Base-by-base conservation (phyloP, 2,329 filamentous ascomycete genomes). In the Botrytis sinoallii region DNA sequence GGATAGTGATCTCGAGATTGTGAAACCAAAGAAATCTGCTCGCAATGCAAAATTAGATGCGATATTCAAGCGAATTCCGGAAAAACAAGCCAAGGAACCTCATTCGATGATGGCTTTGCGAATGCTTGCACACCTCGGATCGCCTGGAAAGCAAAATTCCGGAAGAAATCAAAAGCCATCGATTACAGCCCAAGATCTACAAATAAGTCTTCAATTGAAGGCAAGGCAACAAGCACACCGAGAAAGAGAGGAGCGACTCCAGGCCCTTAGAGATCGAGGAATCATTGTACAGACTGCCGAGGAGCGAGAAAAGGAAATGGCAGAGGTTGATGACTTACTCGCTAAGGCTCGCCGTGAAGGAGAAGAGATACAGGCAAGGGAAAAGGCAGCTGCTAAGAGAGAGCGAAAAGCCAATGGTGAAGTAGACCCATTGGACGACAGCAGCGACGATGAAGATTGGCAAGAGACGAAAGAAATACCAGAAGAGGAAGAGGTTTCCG, bases 291-390 rank as follows among this genome's bases (percentile, higher is more conserved):
- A 95, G 81, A 97, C 93, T 0, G 89, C 91, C 3, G 95, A 98
- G 82, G 95, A 99, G 81, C 90, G 93, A 32, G 92, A 95, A 80
- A 89, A 89, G 48, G 92, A 97, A 81, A 89, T 94, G 82, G 90
- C 92, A 73, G 90, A 95, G 74, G 90, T 97, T 20, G 96, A 98
- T 78, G 92, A 98, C 79, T 88, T 98, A 75, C 89, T 98, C 40
- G 92, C 95, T 66, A 94, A 91, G 79, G 95, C 95, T 32, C 88
- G 94, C 73, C 87, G 90, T 75, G 93, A 98, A 80, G 95, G 91
- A 2, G 88, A 92, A 63, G 90, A 92, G 77, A 90, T 98, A 68
- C 92, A 91, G 82, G 89, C 92, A 78, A 86, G 90, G 67, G 96
- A 99, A 83, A 90, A 90, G 76, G 91, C 88, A 42, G 90, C 89